phyloP scores from a whole-genome alignment of 331 rosid genomes.

The Acacia pycnantha region DNA sequence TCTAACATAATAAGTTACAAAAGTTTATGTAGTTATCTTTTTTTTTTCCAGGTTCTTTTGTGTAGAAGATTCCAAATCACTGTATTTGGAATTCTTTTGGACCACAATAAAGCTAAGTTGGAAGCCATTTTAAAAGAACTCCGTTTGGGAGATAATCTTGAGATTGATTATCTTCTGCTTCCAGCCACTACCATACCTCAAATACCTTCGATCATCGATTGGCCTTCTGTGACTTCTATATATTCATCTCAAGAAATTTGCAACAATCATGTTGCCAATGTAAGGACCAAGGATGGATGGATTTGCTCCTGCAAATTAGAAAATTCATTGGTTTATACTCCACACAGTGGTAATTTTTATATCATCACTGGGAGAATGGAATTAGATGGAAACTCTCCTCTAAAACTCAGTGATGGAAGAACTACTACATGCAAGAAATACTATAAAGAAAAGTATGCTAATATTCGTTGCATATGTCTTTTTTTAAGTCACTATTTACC shows the following conservation, averaged over 20 bases:
- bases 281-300: conserved; percentile 45
- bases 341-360: conserved; percentile 60
- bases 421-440: conserved; percentile 57
- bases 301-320: conserved; percentile 58
- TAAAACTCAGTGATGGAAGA: conserved; percentile 39
- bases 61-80: conserved; percentile 70
- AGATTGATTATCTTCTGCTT: conserved; percentile 74
- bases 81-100: conserved; percentile 46
- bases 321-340: conserved; percentile 65
- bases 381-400: conserved; percentile 57
- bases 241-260: conserved; percentile 17
- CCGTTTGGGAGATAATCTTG: conserved; percentile 37
- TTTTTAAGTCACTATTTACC: conserved; percentile 7
- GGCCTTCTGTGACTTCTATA: conserved; percentile 50
- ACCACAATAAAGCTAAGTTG: conserved; percentile 36
- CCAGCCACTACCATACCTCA: conserved; percentile 36
- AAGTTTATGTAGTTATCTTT: background rate
- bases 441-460: conserved; percentile 45
- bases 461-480: conserved; percentile 1
- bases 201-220: conserved; percentile 40
- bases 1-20: background rate
- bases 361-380: conserved; percentile 44
- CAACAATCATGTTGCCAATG: background rate
- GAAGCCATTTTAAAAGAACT: conserved; percentile 22
- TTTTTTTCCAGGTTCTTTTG: conserved; percentile 48